Conservation (phyloP, 352 stramenopile species). For the Lagenidium giganteum region DNA sequence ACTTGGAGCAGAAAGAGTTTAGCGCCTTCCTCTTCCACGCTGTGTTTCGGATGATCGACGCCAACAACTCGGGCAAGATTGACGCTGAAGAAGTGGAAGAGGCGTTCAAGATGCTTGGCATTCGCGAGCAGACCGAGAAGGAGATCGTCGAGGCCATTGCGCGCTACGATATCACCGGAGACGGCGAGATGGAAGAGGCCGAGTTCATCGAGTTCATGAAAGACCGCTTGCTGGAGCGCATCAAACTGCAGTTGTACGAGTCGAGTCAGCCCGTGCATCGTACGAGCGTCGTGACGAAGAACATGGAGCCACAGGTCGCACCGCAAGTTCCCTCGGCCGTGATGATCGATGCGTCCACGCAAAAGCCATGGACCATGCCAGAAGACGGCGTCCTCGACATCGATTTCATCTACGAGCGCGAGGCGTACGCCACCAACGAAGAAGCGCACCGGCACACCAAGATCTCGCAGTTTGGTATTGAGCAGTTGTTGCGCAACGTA, state of each 20-base stretch:
- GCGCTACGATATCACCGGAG: slow-evolving; percentile 52
- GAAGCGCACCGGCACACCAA: slow-evolving; percentile 33
- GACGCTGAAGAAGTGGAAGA: slow-evolving; percentile 51
- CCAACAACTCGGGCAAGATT: slow-evolving; percentile 53
- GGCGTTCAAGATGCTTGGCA: slow-evolving; percentile 50
- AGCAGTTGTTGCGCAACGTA: slow-evolving; percentile 58
- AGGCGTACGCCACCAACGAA: slow-evolving; percentile 44
- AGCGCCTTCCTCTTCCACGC: slow-evolving; percentile 52
- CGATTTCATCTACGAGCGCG: slow-evolving; percentile 63
- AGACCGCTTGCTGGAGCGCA: slow-evolving; percentile 35
- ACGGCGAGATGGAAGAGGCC: slow-evolving; percentile 57
- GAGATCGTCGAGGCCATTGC: slow-evolving; percentile 45
- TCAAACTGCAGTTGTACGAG: slow-evolving; percentile 43
- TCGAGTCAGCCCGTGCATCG: too few species aligned
- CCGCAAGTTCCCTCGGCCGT: slow-evolving; percentile 10
- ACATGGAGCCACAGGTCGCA: too few species aligned
- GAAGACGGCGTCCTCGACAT: slow-evolving; percentile 45
- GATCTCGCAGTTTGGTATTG: slow-evolving; percentile 43
- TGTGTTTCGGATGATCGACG: slow-evolving; percentile 55
- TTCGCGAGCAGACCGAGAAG: slow-evolving; percentile 34
- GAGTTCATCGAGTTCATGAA: slow-evolving; percentile 75
- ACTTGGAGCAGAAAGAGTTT: slow-evolving; percentile 44
- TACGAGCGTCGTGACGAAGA: too few species aligned
- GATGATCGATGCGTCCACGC: slow-evolving; percentile 37
- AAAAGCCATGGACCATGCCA: slow-evolving; percentile 50